Evolutionary conservation across 106 monocot species (phyloP), one percentile per base, ranked within the genome.

Genomic region (Vanilla planifolia): DNA sequence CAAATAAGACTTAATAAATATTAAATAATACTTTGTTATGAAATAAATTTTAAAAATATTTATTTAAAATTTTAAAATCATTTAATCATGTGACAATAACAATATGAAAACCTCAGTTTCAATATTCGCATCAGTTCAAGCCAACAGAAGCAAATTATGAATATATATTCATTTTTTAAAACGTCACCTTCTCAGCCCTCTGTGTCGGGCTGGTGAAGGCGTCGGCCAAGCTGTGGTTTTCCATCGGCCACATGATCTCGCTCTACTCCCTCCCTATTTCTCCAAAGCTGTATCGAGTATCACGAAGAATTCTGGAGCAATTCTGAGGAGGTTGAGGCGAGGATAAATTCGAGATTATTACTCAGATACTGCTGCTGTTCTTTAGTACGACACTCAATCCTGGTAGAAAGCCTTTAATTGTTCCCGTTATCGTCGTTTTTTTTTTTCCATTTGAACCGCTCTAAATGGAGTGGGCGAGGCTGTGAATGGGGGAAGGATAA

Each of bases 221-320:
- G 52, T 51, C 42, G 51, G 28, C 45, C 39, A 40, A 48, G 72
- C 65, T 59, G 72, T 73, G 72, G 65, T 50, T 59, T 73, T 50
- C 58, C 58, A 58, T 73, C 35, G 28, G 42, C 39, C 35, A 66
- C 66, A 50, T 16, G 40, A 60, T 42, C 60, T 45, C 32, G 30
- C n/a, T n/a, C n/a, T 5, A 6, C 24, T 48, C 48, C 30, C 16
- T 32, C 30, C 30, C 4, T 53, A 4, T 11, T 3, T 33, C 29
- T 27, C 21, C n/a, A 53, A n/a, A 20, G 40, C 27, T 39, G 37
- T 51, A 13, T 5, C 34, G 20, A 16, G 1, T 2, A 7, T 22
- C 11, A 9, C 41, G 20, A 15, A 51, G 11, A 40, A 20, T 11
- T 32, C 5, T 13, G 6, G 20, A 7, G 2, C 29, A 68, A 6